Conservation (phyloP, 2,329 filamentous ascomycete genomes). For the Pyricularia pennisetigena region DNA sequence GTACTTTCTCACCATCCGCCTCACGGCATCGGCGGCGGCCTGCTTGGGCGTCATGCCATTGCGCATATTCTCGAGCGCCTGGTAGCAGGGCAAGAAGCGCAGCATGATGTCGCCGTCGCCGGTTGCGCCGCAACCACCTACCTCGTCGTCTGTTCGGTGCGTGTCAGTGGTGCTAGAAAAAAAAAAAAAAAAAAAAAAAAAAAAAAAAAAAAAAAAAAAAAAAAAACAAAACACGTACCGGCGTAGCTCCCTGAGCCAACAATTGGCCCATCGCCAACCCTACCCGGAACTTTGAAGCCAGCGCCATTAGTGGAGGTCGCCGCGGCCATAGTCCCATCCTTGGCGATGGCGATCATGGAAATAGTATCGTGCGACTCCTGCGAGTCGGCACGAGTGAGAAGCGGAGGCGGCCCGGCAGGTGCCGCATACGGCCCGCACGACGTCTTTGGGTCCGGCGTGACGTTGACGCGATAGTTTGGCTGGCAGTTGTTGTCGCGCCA, state of each 20-base stretch:
- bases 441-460: conserved; percentile 28
- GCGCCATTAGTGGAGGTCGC: conserved; percentile 48
- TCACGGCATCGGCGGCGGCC: conserved; percentile 40
- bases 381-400: not conserved
- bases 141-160: conserved; percentile 29
- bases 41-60: conserved; percentile 34
- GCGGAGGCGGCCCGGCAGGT: conserved; percentile 4
- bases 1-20: conserved; percentile 36
- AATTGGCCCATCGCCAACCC: conserved; percentile 46
- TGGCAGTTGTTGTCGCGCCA: conserved; percentile 34
- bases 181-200: no score
- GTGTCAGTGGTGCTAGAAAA: not conserved
- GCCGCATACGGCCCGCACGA: conserved; percentile 39
- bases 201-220: no score
- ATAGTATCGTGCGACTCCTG: conserved; percentile 40
- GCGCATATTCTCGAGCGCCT: conserved; percentile 43
- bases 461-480: conserved; percentile 39
- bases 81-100: conserved; percentile 46
- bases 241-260: conserved; percentile 45
- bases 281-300: conserved; percentile 41
- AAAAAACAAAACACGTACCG: not conserved
- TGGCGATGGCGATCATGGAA: conserved; percentile 36
- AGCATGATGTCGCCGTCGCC: conserved; percentile 49
- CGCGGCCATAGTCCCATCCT: conserved; percentile 36
- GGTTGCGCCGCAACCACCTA: conserved; percentile 45